phyloP scores from a whole-genome alignment of 208 protist genomes.

The Angomonas ambiguus region DNA sequence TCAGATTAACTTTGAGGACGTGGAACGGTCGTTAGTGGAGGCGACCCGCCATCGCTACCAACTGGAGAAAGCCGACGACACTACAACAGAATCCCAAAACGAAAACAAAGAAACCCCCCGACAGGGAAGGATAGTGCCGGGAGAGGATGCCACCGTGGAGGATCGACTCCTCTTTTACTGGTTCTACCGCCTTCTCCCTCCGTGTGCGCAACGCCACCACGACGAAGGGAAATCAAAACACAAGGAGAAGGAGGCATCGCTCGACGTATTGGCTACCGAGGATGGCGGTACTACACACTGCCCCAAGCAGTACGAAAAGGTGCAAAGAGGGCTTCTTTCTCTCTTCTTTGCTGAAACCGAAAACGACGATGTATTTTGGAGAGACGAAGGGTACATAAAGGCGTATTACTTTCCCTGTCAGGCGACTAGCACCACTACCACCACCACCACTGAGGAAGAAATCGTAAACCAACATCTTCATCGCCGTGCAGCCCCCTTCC shows the following conservation, averaged over 20 bases:
- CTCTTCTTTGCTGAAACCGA: slow-evolving; percentile 8
- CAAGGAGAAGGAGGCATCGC: too few relatives aligned
- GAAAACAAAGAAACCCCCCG: too few relatives aligned
- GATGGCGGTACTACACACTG: too few relatives aligned
- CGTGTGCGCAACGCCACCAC: neutral
- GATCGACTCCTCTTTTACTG: neutral
- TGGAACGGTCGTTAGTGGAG: neutral
- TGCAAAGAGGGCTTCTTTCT: slow-evolving; percentile 3
- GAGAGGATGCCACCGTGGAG: neutral
- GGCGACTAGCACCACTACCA: neutral
- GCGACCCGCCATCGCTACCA: neutral
- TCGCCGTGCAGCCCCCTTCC: neutral
- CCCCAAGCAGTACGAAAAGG: too few relatives aligned
- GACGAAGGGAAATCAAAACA: neutral
- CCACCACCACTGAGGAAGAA: neutral
- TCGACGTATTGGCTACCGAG: too few relatives aligned
- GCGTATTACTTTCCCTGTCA: neutral
- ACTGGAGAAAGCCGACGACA: too few relatives aligned
- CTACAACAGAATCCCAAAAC: neutral
- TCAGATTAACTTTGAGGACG: neutral
- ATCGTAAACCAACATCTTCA: neutral
- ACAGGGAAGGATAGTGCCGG: too few relatives aligned
- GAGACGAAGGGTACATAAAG: neutral
- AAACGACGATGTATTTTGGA: neutral
- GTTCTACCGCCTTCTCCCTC: neutral